Conservation (phyloP, 441 rosid genomes). For the Francoa sonchifolia region DNA sequence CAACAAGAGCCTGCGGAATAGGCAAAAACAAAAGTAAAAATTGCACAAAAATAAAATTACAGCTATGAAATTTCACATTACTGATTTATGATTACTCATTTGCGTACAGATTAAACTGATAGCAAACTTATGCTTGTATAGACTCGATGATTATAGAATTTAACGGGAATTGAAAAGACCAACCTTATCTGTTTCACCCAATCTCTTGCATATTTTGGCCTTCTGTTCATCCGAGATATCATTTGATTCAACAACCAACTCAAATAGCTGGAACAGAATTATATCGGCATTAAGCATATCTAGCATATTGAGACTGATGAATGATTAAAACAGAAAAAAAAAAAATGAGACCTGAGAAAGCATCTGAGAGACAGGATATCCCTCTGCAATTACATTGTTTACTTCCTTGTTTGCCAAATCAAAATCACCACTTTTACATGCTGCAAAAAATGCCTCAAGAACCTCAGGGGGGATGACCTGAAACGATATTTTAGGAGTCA, state of each 20-base stretch:
- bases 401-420: slow-evolving; percentile 87
- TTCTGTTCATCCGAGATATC: slow-evolving; percentile 80
- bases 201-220: slow-evolving; percentile 73
- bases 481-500: slow-evolving; percentile 9
- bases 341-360: slow-evolving; percentile 52
- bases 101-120: not conserved
- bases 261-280: slow-evolving; percentile 46
- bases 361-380: slow-evolving; percentile 85
- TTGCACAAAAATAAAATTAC: not conserved
- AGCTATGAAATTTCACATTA: not conserved
- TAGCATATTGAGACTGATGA: not conserved
- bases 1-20: slow-evolving; percentile 63
- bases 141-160: not conserved
- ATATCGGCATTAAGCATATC: slow-evolving; percentile 9
- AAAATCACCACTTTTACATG: slow-evolving; percentile 84
- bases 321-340: slow-evolving; percentile 2
- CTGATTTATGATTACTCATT: no score
- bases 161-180: slow-evolving; percentile 11
- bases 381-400: slow-evolving; percentile 64
- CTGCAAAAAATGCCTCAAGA: slow-evolving; percentile 36
- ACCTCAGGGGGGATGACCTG: slow-evolving; percentile 61
- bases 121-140: not conserved
- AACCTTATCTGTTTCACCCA: slow-evolving; percentile 81
- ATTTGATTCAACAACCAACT: slow-evolving; percentile 49
- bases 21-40: slow-evolving; percentile 3